Conservation (phyloP, 2,329 filamentous ascomycete species). For the Pseudodiploospora longispora region DNA sequence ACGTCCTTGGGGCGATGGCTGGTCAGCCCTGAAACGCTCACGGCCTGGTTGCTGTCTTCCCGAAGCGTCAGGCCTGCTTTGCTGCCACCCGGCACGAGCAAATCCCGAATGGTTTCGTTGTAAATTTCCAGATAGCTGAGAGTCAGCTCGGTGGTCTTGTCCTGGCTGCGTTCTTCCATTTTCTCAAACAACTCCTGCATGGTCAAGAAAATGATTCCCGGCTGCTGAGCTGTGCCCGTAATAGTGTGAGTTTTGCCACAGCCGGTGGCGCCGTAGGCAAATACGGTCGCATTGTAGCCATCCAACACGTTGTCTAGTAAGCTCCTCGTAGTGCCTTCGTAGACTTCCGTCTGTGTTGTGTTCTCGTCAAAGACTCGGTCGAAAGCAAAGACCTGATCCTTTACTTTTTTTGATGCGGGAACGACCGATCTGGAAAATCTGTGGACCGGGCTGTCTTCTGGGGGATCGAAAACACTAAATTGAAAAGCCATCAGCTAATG, state of each 20-base stretch:
- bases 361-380: constrained; percentile 97
- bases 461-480: constrained; percentile 85
- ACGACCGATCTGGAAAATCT: constrained; percentile 78
- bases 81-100: constrained; percentile 77
- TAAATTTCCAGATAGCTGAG: constrained; percentile 97
- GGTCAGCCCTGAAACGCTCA: constrained; percentile 83
- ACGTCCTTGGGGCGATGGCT: constrained; percentile 89
- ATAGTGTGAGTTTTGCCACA: constrained; percentile 99
- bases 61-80: constrained; percentile 84
- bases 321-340: constrained; percentile 81
- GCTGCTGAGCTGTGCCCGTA: constrained; percentile 81
- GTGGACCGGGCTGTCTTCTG: constrained; percentile 87
- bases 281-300: constrained; percentile 97
- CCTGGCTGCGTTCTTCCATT: constrained; percentile 75
- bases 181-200: constrained; percentile 99
- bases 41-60: constrained; percentile 88
- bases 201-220: constrained; percentile 95
- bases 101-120: constrained; percentile 95
- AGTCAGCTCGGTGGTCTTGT: constrained; percentile 84
- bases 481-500: constrained; percentile 10
- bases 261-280: constrained; percentile 94
- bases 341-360: constrained; percentile 83
- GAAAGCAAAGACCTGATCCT: constrained; percentile 96
- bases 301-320: constrained; percentile 94
- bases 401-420: constrained; percentile 80